A percentile compares a stretch with the other conserved stretches of the same genome.
These are phyloP conservation scores for Candida corydali DNA, from an alignment of 805 yeast genomes.

Conservation along the genomic window DNA sequence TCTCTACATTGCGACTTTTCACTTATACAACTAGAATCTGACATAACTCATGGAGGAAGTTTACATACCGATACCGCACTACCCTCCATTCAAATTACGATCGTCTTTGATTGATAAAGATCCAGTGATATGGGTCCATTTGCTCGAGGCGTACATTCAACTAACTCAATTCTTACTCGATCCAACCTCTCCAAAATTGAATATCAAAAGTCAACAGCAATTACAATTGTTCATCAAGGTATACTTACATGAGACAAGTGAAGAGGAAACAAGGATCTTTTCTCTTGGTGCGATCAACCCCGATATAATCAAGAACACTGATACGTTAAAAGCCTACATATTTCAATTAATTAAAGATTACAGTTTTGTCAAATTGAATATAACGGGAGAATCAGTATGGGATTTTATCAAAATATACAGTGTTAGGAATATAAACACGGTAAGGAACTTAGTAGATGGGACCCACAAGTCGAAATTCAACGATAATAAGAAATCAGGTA, in stretches of 20 bases:
- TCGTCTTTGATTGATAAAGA: constrained; percentile 78
- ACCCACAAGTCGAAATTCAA: constrained; percentile 43
- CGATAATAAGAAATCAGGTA: constrained; percentile 47
- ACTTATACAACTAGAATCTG: no score
- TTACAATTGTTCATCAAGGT: constrained; percentile 52
- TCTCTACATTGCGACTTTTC: background rate
- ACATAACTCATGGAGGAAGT: constrained; percentile 6
- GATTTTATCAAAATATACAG: constrained; percentile 55
- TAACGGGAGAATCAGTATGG: constrained; percentile 65
- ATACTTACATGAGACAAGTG: constrained; percentile 57
- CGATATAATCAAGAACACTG: constrained; percentile 55
- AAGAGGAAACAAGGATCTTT: constrained; percentile 56
- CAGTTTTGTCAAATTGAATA: constrained; percentile 49
- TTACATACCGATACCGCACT: constrained; percentile 58
- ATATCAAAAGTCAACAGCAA: constrained; percentile 56
- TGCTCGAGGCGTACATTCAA: constrained; percentile 58
- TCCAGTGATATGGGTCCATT: constrained; percentile 79
- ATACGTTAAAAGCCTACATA: constrained; percentile 43
- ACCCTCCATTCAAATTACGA: constrained; percentile 71
- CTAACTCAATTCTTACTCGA: constrained; percentile 47
- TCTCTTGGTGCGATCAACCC: constrained; percentile 72
- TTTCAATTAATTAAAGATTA: constrained; percentile 47
- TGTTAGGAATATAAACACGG: constrained; percentile 35
- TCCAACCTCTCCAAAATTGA: constrained; percentile 33
- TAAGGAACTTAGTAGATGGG: constrained; percentile 56